Evolutionary conservation across 495 filamentous ascomycete genomes (phyloP), one percentile per base, ranked within the genome.

Genomic region (Platismatia glauca): DNA sequence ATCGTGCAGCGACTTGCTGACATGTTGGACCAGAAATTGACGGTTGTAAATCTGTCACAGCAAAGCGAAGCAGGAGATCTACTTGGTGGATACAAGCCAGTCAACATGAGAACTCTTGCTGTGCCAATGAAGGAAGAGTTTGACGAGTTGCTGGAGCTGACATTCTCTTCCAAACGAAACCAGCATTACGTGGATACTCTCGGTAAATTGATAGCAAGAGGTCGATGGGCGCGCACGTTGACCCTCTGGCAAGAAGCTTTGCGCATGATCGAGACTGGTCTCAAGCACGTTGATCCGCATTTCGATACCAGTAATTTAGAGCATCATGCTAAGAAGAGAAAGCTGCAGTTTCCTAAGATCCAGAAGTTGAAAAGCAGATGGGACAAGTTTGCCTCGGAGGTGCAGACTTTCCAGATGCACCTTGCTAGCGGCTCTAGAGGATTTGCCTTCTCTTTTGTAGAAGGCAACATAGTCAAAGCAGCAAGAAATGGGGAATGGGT

Each of bases 401-500:
- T 97, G n/a, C 80, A 83, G 22, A 85, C 87, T 62, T 88, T 97
- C 52, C 89, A 96, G 69, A 79, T 84, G 22, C 90, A 95, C 69
- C 80, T 95, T 16, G 83, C 87, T 11, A 85, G 85, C 60, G 86
- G 90, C 3, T 83, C 86, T 35, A 86, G 89, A 38, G 86, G 86
- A 56, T 96, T 97, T 72, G 91, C 92, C 0, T 97, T 99, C 71
- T 86, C 89, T 22, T 99, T 99, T 68, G 84, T 97, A 3, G 93
- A 99, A 73, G 91, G 95, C 61, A 95, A 89, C 66, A 88, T 99
- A 68, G 88, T 97, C 39, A 89, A 89, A 74, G 95, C 95, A 7
- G 84, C 89, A 29, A 80, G 92, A 56, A 96, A 96, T 72, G 95
- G 95, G 7, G 91, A 96, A 70, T 99, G 95, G 95, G 89, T 99